phyloP scores from a whole-genome alignment of 306 rosid species.

The Rosa multiflora region DNA sequence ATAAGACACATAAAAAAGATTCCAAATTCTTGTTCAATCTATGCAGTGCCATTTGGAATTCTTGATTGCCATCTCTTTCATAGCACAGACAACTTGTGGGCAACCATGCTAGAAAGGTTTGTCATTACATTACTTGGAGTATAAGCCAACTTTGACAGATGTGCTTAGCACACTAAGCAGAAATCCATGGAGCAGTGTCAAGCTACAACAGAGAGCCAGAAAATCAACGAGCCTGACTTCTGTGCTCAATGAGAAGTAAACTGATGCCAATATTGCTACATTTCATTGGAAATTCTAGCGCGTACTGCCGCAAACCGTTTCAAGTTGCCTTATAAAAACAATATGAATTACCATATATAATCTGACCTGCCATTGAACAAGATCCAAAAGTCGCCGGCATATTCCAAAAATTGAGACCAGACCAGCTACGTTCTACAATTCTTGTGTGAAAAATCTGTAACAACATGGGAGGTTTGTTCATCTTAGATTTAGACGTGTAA shows the following conservation, averaged over 20 bases:
- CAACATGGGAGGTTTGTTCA: not conserved
- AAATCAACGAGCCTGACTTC: not conserved
- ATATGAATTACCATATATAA: not conserved
- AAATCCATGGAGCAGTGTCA: not conserved
- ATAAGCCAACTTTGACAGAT: not conserved
- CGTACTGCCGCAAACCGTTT: not conserved
- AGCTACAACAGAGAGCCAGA: not conserved
- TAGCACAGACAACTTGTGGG: not conserved
- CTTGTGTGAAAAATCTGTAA: not conserved
- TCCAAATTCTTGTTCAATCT: not conserved
- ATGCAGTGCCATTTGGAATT: not conserved
- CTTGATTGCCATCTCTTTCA: not conserved
- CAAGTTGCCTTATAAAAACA: not conserved
- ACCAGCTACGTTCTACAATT: not conserved
- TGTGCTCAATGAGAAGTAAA: not conserved
- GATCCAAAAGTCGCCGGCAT: not conserved
- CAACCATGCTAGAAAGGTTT: not conserved
- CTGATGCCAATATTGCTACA: not conserved
- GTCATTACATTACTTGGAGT: not conserved
- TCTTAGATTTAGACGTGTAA: not conserved
- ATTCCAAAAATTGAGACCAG: not conserved
- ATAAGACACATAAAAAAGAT: not conserved
- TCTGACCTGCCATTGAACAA: not conserved
- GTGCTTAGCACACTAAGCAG: not conserved
- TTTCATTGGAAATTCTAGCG: not conserved